Evolutionary conservation across 768 basidiomycete genomes (phyloP).

Genomic region (Mycena pura): DNA sequence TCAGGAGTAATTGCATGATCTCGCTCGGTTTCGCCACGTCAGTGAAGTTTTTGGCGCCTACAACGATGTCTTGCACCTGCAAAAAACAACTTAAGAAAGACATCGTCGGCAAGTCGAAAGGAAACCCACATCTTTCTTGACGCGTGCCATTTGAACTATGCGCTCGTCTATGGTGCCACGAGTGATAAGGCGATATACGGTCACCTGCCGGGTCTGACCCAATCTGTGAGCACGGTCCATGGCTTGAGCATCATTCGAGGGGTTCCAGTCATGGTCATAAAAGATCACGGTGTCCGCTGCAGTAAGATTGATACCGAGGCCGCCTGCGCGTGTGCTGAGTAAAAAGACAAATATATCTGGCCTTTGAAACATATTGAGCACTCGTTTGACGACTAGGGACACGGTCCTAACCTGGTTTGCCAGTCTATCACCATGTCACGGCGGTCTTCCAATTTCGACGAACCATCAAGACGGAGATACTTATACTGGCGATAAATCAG

Average conservation of each 20-base stretch:
- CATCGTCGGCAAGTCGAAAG: not conserved
- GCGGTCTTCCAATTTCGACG: conserved; percentile 93
- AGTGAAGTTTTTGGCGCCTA: conserved; percentile 94
- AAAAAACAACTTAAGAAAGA: conserved; percentile 1
- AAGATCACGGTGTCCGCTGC: conserved; percentile 97
- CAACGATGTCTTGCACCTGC: conserved; percentile 98
- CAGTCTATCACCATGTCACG: conserved; percentile 99
- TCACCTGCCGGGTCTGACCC: conserved; percentile 96
- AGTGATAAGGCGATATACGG: conserved; percentile 94
- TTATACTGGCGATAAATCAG: conserved; percentile 96
- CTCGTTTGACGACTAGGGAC: conserved; percentile 3
- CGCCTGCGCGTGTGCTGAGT: conserved; percentile 93
- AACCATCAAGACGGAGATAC: conserved; percentile 91
- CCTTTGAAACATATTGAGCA: conserved; percentile 43
- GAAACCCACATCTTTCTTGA: conserved; percentile 89
- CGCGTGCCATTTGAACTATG: conserved; percentile 93
- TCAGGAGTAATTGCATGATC: conserved; percentile 92
- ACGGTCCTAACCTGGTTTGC: conserved; percentile 83
- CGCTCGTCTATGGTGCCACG: conserved; percentile 96
- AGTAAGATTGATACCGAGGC: conserved; percentile 94
- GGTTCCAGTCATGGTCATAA: conserved; percentile 96
- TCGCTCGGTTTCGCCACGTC: conserved; percentile 95
- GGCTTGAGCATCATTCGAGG: conserved; percentile 96
- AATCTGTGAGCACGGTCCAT: conserved; percentile 98
- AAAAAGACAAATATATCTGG: conserved; percentile 90